A percentile compares a stretch with the other conserved stretches of the same genome.
phyloP scores from a whole-genome alignment of 2,329 filamentous ascomycete genomes.

The Achaetomium macrosporum region DNA sequence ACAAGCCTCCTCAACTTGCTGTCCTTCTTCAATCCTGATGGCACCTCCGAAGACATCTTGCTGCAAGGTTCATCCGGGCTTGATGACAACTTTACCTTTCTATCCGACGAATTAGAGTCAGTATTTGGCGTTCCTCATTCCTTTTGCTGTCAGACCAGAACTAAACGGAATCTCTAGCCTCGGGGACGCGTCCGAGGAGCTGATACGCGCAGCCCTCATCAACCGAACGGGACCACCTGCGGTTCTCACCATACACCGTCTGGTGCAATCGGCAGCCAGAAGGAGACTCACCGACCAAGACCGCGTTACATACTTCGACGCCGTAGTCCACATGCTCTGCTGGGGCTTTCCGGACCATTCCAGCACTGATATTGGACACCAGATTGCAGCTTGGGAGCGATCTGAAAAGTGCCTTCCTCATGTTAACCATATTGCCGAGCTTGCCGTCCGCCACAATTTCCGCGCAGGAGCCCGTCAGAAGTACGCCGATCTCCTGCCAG shows the following conservation, averaged over 20 bases:
- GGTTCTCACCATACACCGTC: not conserved
- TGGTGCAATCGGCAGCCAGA: not conserved
- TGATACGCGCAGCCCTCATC: not conserved
- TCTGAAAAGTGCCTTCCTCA: not conserved
- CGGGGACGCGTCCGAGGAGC: not conserved
- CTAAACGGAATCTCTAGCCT: not conserved
- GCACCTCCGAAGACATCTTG: conserved; percentile 1
- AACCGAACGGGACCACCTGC: not conserved
- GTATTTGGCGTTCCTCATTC: not conserved
- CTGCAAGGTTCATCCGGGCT: not conserved
- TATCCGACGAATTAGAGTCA: not conserved
- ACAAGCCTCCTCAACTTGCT: not conserved
- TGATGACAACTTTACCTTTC: not conserved
- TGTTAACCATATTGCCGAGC: not conserved
- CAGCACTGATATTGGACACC: not conserved
- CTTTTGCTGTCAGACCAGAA: too few relatives aligned
- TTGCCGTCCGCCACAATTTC: not conserved
- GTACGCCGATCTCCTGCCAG: not conserved
- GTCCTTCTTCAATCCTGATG: not conserved
- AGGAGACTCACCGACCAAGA: not conserved
- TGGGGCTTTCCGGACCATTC: not conserved
- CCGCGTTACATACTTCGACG: not conserved
- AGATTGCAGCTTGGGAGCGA: not conserved
- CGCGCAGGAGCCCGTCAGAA: not conserved
- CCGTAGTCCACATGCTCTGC: not conserved